Base-by-base conservation (phyloP, 805 yeast species). In the Grigorovia humatica region DNA sequence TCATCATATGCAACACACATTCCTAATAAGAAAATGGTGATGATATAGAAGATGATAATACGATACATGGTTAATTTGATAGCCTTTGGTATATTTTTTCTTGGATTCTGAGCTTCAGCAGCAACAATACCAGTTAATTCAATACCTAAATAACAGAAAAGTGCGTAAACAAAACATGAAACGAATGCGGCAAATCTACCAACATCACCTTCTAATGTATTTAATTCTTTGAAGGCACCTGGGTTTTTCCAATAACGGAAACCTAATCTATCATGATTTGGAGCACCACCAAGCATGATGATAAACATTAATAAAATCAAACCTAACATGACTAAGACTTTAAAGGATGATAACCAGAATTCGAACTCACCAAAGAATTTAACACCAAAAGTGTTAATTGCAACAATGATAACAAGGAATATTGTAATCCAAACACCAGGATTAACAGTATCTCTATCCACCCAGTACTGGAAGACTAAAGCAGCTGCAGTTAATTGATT, bases 251-350 rank as follows among this genome's bases (percentile, higher is more conserved):
- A 84, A 63, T 73, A 84, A 60, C 85, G 74, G 70, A 83, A 85
- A 1, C 90, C 91, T 38, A 78, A 68, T 66, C 91, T 75, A 59
- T 84, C 88, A 59, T 82, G 83, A 44, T 74, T 74, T 56, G 91
- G 90, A 30, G 82, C 86, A 51, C 93, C 95, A 54, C 95, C 95
- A 52, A 81, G 71, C 70, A 84, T 82, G 54, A 85, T 77, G 52
- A 82, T 69, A 56, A 84, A 74, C 50, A 84, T 70, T 49, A 83
- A 65, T 15, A 86, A 54, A 52, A 86, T 83, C 47, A 85, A 71
- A n/a, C 85, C 89, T 44, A 81, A 56, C 70, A 81, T 78, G 7
- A 85, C 80, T 43, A 81, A 45, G 38, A 85, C 82, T 68, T 85
- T 85, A 58, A 84, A 69, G 30, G 78, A 64, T 2, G 86, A 80